These are phyloP conservation scores for Somion occarium DNA, from an alignment of 1,284 basidiomycete species.

Conservation along the genomic window DNA sequence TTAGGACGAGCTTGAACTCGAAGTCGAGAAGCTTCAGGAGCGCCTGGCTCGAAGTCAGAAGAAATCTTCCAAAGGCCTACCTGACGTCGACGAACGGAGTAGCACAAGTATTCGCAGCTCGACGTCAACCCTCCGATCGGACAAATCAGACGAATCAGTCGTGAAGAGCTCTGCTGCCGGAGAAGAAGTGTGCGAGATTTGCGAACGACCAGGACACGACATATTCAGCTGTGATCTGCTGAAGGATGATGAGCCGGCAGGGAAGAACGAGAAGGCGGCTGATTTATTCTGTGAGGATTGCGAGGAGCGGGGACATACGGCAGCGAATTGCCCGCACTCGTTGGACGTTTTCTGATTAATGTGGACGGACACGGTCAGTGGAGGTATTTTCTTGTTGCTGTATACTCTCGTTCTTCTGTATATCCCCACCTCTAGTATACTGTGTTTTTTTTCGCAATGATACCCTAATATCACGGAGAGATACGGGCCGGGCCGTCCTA, in stretches of 20 bases:
- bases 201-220: constrained; percentile 77
- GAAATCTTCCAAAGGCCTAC: constrained; percentile 48
- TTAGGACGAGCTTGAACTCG: constrained; percentile 85
- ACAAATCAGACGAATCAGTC: constrained; percentile 9
- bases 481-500: not conserved
- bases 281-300: constrained; percentile 72
- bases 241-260: constrained; percentile 31
- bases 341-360: constrained; percentile 64
- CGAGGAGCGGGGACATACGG: constrained; percentile 65
- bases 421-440: not conserved
- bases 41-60: constrained; percentile 54
- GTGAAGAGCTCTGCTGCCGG: not conserved
- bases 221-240: constrained; percentile 74
- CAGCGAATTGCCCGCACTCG: constrained; percentile 73
- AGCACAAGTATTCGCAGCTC: not conserved
- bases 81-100: constrained; percentile 22
- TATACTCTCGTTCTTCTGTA: not conserved
- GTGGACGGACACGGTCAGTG: not conserved
- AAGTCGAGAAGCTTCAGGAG: constrained; percentile 72
- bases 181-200: constrained; percentile 71
- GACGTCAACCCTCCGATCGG: not conserved
- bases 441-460: not conserved
- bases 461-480: not conserved
- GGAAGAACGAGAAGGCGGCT: constrained; percentile 11
- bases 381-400: not conserved